Conservation (phyloP, 1,284 basidiomycete species). For the Rhodotorula sp. region DNA sequence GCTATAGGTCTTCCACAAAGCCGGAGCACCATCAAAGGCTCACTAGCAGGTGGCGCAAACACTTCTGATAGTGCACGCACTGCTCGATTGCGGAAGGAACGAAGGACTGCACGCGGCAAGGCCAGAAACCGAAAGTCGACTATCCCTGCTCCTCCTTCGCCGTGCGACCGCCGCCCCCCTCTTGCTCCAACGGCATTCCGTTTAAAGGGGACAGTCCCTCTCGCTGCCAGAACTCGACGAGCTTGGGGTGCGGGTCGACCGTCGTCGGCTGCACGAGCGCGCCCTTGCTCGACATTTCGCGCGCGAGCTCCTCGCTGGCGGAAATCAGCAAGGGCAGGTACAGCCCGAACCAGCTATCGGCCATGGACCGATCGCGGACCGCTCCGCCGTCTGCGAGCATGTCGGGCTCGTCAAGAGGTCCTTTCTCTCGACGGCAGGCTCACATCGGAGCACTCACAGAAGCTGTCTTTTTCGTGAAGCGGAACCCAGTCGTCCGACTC, state of each 20-base stretch:
- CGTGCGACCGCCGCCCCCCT: too few relatives aligned
- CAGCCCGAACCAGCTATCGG: not conserved
- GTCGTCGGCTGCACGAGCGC: not conserved
- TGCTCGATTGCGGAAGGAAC: too few relatives aligned
- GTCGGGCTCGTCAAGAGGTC: not conserved
- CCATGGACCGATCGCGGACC: not conserved
- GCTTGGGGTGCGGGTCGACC: not conserved
- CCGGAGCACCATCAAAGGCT: too few relatives aligned
- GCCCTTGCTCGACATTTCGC: not conserved
- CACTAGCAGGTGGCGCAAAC: too few relatives aligned
- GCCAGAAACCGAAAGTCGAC: too few relatives aligned
- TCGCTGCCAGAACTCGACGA: not conserved
- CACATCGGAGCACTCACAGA: not conserved
- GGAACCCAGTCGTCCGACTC: not conserved
- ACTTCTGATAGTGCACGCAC: too few relatives aligned
- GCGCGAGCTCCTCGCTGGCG: not conserved
- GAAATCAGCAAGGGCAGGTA: not conserved
- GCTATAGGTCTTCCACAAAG: too few relatives aligned
- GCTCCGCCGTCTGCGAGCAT: not conserved
- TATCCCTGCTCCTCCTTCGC: too few relatives aligned
- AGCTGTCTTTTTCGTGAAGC: not conserved
- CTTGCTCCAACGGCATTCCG: not conserved
- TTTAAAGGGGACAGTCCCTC: not conserved
- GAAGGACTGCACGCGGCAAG: too few relatives aligned
- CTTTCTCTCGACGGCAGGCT: not conserved